Conservation (phyloP, 1,284 basidiomycete species). For the Ustilago nuda region DNA sequence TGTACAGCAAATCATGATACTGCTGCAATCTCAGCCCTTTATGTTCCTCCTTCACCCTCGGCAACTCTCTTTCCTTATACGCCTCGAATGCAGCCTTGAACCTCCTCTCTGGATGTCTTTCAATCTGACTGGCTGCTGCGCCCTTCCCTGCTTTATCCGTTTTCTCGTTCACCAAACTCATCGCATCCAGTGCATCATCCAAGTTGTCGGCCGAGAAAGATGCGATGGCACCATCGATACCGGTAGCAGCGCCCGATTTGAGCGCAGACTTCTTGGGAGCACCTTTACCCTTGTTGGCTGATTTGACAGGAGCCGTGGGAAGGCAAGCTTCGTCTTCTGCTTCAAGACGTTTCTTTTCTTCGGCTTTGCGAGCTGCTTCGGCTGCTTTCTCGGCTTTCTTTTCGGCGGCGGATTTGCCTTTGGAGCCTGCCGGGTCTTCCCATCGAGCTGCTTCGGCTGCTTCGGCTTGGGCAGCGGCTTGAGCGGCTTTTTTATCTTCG, state of each 20-base stretch:
- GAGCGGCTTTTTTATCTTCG: conserved; percentile 79
- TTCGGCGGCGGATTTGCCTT: conserved; percentile 78
- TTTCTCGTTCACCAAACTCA: conserved; percentile 88
- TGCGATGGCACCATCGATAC: conserved; percentile 57
- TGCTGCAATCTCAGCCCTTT: conserved; percentile 86
- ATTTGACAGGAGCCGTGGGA: conserved; percentile 77
- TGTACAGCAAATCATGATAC: conserved; percentile 74
- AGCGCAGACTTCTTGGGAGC: conserved; percentile 42
- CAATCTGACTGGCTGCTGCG: conserved; percentile 79
- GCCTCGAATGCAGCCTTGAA: conserved; percentile 83
- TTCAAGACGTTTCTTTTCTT: conserved; percentile 71
- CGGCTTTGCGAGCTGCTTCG: conserved; percentile 71
- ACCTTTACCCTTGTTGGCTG: conserved; percentile 71
- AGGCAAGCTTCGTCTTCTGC: conserved; percentile 85
- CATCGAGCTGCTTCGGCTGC: conserved; percentile 81
- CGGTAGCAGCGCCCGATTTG: conserved; percentile 33
- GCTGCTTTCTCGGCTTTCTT: conserved; percentile 76
- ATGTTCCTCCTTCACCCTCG: conserved; percentile 81
- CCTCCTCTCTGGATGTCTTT: conserved; percentile 91
- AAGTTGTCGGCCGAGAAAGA: conserved; percentile 84
- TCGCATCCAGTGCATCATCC: conserved; percentile 89
- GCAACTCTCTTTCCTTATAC: conserved; percentile 88
- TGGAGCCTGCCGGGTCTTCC: conserved; percentile 74
- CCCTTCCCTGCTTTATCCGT: conserved; percentile 84
- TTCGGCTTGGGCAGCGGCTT: conserved; percentile 75